Evolutionary conservation across 257 asterid species (phyloP).

Genomic region (Penstemon newberryi): DNA sequence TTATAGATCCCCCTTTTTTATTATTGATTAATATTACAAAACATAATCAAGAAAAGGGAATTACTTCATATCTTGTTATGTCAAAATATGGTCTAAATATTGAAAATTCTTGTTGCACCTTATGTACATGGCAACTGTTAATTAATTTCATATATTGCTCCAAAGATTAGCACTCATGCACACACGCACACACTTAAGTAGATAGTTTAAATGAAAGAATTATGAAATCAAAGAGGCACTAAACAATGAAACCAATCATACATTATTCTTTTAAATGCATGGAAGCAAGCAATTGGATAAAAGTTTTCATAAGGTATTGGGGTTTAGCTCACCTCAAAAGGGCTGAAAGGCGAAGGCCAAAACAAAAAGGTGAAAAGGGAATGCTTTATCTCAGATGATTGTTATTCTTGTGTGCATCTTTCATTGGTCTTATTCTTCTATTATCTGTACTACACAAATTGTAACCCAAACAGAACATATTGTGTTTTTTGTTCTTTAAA

Average conservation of each 20-base stretch:
- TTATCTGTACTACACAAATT: neutral
- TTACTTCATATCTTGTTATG: neutral
- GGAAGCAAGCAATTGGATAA: neutral
- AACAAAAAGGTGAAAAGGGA: slow-evolving; percentile 33
- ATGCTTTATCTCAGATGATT: slow-evolving; percentile 25
- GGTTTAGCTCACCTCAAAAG: slow-evolving; percentile 47
- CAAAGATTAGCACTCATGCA: neutral
- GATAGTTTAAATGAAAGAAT: neutral
- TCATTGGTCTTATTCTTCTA: slow-evolving; percentile 22
- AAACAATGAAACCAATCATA: neutral
- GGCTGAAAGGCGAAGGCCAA: slow-evolving; percentile 55
- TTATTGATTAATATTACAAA: neutral
- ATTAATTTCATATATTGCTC: too few relatives aligned
- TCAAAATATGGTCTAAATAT: too few relatives aligned
- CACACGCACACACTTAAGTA: neutral
- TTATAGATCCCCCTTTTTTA: neutral
- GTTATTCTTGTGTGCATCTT: slow-evolving; percentile 30
- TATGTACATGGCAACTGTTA: neutral
- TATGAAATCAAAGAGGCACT: neutral
- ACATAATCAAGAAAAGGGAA: neutral
- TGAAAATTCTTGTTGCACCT: too few relatives aligned
- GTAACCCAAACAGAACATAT: neutral
- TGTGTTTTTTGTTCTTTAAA: too few relatives aligned
- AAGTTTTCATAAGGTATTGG: neutral
- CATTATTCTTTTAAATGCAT: neutral